phyloP scores from a whole-genome alignment of 495 filamentous ascomycete genomes.

The Penicillium parvum region DNA sequence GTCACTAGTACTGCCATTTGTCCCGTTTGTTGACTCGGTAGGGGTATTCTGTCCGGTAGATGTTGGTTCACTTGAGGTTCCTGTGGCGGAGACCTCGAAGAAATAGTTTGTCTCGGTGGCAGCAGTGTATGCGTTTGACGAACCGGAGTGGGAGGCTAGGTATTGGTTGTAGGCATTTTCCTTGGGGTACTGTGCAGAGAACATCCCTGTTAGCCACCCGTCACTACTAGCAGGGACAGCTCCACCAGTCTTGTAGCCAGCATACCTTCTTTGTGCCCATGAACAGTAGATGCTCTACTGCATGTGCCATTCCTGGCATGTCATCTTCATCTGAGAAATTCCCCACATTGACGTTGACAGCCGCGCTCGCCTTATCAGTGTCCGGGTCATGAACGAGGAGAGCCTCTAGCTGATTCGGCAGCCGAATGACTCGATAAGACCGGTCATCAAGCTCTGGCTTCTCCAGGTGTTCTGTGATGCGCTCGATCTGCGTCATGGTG shows the following conservation, averaged over 20 bases:
- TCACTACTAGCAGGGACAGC: background rate
- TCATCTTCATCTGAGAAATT: constrained; percentile 88
- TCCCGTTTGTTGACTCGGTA: constrained; percentile 21
- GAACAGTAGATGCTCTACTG: constrained; percentile 89
- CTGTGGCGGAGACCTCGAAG: constrained; percentile 83
- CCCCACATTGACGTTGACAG: constrained; percentile 92
- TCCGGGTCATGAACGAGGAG: constrained; percentile 91
- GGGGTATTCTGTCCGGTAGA: constrained; percentile 30
- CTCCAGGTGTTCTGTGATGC: constrained; percentile 77
- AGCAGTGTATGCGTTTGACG: constrained; percentile 93
- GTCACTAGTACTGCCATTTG: constrained; percentile 37
- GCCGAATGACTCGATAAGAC: constrained; percentile 77
- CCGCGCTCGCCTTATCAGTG: constrained; percentile 94
- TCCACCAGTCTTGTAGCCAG: background rate
- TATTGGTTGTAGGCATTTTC: constrained; percentile 97
- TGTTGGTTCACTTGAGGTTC: constrained; percentile 43
- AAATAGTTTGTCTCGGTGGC: constrained; percentile 96
- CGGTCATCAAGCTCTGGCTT: constrained; percentile 85
- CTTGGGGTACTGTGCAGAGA: constrained; percentile 65
- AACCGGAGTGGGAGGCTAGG: constrained; percentile 79
- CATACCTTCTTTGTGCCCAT: constrained; percentile 95
- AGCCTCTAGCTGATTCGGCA: constrained; percentile 89
- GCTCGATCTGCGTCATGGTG: constrained; percentile 52
- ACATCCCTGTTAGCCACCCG: constrained; percentile 9
- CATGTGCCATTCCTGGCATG: constrained; percentile 92